These are phyloP conservation scores for Aspergillus piperis DNA, from an alignment of 2,329 filamentous ascomycete species.

Conservation along the genomic window DNA sequence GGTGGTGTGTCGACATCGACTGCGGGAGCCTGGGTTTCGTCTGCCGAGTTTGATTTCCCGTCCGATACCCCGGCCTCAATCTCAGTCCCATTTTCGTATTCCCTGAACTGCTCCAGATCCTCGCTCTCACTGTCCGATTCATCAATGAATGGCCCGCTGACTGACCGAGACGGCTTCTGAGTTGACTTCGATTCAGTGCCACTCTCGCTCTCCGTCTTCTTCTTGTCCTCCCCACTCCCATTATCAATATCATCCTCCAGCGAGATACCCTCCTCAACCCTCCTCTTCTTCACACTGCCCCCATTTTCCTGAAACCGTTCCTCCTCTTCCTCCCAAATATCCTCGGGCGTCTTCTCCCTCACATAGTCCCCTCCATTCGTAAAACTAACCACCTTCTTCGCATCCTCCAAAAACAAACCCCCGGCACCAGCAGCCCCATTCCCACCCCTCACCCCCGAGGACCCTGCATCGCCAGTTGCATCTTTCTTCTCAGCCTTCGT, in stretches of 20 bases:
- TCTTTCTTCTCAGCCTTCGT: constrained; percentile 24
- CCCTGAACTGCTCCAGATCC: constrained; percentile 33
- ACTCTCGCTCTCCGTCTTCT: neutral
- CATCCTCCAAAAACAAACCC: constrained; percentile 41
- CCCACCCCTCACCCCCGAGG: constrained; percentile 27
- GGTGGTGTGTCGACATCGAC: constrained; percentile 33
- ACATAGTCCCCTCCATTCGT: constrained; percentile 5
- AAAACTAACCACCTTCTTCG: constrained; percentile 19
- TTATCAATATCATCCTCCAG: neutral
- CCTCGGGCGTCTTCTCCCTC: constrained; percentile 35
- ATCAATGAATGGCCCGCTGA: constrained; percentile 44
- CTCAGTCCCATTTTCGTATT: constrained; percentile 17
- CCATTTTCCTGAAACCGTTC: constrained; percentile 36
- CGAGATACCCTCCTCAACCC: constrained; percentile 30
- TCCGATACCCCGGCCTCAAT: neutral
- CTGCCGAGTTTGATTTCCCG: neutral
- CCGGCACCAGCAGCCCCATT: constrained; percentile 19
- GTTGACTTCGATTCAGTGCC: neutral
- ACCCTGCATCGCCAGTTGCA: no score
- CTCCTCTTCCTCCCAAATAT: constrained; percentile 33
- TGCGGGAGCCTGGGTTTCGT: constrained; percentile 23
- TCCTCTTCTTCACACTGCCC: constrained; percentile 36
- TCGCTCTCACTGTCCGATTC: constrained; percentile 59
- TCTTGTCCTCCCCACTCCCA: neutral
- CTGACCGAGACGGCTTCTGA: constrained; percentile 15